A percentile compares a stretch with the other conserved stretches of the same genome.
These are phyloP conservation scores for Alectoria sarmentosa DNA, from an alignment of 495 filamentous ascomycete genomes.

Conservation along the genomic window DNA sequence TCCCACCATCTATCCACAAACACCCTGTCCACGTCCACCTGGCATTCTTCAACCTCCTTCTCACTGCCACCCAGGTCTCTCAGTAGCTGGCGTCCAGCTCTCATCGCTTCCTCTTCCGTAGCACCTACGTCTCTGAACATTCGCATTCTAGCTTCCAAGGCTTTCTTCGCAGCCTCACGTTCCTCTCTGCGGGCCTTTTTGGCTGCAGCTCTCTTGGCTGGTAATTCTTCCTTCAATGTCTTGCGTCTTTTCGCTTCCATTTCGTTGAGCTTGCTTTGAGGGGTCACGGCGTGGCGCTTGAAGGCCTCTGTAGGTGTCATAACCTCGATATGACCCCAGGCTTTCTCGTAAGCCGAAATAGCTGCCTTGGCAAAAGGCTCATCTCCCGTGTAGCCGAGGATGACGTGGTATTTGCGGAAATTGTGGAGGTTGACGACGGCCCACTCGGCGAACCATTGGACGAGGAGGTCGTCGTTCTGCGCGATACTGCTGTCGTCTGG, in stretches of 20 bases:
- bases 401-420: constrained; percentile 30
- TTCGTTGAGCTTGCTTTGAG: constrained; percentile 7
- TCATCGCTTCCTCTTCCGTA: background rate
- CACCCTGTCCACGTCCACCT: constrained; percentile 1
- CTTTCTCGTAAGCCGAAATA: background rate
- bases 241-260: constrained; percentile 6
- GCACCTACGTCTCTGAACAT: background rate
- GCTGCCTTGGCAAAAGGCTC: background rate
- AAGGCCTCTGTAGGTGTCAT: constrained; percentile 12
- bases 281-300: constrained; percentile 3
- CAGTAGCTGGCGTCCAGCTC: constrained; percentile 8
- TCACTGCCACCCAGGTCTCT: background rate
- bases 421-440: constrained; percentile 31
- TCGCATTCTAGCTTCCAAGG: background rate
- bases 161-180: background rate
- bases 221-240: background rate
- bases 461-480: constrained; percentile 35
- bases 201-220: background rate
- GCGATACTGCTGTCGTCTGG: constrained; percentile 11
- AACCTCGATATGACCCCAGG: constrained; percentile 16
- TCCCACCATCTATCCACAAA: constrained; percentile 2
- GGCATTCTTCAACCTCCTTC: background rate
- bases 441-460: constrained; percentile 43
- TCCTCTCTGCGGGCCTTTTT: background rate
- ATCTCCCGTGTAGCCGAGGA: constrained; percentile 17